phyloP scores from a whole-genome alignment of 305 asterid genomes.

The Withania somnifera region DNA sequence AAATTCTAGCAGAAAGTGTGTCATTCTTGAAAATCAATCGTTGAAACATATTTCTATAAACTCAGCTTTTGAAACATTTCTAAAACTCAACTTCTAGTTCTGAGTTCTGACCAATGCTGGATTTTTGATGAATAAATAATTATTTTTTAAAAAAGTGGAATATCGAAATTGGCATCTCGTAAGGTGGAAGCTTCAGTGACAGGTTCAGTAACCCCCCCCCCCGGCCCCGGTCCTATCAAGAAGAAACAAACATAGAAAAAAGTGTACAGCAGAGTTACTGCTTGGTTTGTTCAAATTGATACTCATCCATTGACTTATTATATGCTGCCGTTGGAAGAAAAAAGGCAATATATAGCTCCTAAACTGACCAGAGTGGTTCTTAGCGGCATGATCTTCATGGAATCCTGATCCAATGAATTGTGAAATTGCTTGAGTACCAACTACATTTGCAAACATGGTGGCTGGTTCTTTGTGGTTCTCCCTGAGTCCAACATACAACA shows the following conservation, averaged over 20 bases:
- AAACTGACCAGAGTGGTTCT: constrained; percentile 36
- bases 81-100: background rate
- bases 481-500: constrained; percentile 90
- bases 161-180: background rate
- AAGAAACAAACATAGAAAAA: background rate
- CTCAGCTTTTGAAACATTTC: background rate
- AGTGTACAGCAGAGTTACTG: background rate
- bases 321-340: background rate
- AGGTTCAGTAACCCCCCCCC: background rate
- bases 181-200: constrained; percentile 1
- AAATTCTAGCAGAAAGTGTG: background rate
- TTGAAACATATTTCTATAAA: background rate
- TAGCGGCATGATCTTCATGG: constrained; percentile 19
- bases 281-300: background rate
- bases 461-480: constrained; percentile 95
- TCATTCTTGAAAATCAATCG: background rate
- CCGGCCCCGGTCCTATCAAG: background rate
- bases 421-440: constrained; percentile 89
- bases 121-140: background rate
- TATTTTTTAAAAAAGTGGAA: background rate
- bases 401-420: constrained; percentile 38
- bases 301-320: background rate
- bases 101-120: background rate
- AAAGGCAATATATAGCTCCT: background rate
- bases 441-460: constrained; percentile 76